Conservation (phyloP, 306 rosid species). For the Gillenia trifoliata region DNA sequence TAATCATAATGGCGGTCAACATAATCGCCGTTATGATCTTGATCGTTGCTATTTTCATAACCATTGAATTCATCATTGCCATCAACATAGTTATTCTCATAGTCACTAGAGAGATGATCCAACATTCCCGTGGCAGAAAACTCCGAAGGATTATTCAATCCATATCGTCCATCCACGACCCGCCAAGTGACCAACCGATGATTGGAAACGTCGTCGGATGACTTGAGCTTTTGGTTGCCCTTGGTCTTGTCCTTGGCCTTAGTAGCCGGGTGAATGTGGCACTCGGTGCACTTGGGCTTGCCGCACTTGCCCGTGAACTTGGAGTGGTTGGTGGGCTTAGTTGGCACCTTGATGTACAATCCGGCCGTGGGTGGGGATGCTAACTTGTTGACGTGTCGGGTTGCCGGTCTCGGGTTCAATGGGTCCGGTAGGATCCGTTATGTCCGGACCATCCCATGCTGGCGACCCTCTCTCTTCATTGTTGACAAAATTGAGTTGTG, state of each 20-base stretch:
- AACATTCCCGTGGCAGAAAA: constrained; percentile 35
- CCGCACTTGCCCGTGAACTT: constrained; percentile 68
- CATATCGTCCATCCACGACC: constrained; percentile 25
- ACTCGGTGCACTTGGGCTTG: constrained; percentile 31
- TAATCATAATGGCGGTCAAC: not conserved
- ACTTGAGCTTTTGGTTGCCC: constrained; percentile 48
- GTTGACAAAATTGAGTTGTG: constrained; percentile 1
- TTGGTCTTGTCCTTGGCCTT: constrained; percentile 60
- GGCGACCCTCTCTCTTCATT: constrained; percentile 86
- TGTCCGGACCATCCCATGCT: constrained; percentile 73
- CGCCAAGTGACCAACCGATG: constrained; percentile 26
- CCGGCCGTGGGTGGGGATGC: constrained; percentile 55
- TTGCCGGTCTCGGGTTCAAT: constrained; percentile 37
- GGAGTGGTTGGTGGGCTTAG: constrained; percentile 75
- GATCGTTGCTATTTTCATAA: not conserved
- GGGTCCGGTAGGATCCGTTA: constrained; percentile 35
- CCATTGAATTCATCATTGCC: not conserved
- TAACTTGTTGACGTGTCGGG: constrained; percentile 27
- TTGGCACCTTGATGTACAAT: constrained; percentile 45
- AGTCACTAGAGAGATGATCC: constrained; percentile 22
- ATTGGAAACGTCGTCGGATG: constrained; percentile 16
- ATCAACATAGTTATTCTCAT: not conserved
- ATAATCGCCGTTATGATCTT: not conserved
- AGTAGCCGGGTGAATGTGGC: constrained; percentile 42
- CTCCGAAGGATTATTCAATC: constrained; percentile 5